Evolutionary conservation across 2,329 filamentous ascomycete genomes (phyloP), one percentile per base, ranked within the genome.

Genomic region (Neoscytalidium dimidiatum): DNA sequence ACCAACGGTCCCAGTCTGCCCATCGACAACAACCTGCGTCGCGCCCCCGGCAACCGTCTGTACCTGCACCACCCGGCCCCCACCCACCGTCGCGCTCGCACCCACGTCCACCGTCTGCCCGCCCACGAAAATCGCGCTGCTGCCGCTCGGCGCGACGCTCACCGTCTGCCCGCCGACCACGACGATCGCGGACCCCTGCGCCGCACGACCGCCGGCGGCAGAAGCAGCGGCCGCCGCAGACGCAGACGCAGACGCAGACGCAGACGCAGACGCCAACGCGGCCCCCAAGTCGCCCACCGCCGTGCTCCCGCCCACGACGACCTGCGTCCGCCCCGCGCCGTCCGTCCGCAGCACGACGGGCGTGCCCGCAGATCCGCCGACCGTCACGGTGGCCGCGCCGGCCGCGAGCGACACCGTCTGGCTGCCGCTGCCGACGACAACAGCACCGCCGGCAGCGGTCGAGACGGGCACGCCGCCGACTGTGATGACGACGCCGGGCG

Each of bases 281-380:
- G 14, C 26, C 1, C 43, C 43, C 1, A 46, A n/a, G 13, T 46
- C 43, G 4, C 52, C 19, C 13, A 57, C 19, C 9, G 9, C 28
- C 8, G 58, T 62, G n/a, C 31, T 51, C 9, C 29, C 21, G 21
- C 58, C 58, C 3, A 49, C 43, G 44, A 62, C 58, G 31, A 62
- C 14, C n/a, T 38, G 29, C 21, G 44, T 49, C 7, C 4, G 9
- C 13, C 33, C 48, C 11, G 19, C 31, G 19, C n/a, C 17, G 19
- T n/a, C 29, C 21, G 56, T 60, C 19, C 41, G 52, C 33, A 57
- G 52, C n/a, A 41, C 33, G 21, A 35, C 38, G n/a, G 52, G 13
- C 2, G 33, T 41, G 7, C 23, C 6, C n/a, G 52, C 29, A 4
- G 9, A 13, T 1, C 33, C 19, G 9, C 9, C 26, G n/a, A 7